Evolutionary conservation across 805 yeast genomes (phyloP).

Genomic region (Clavispora santaluciae): DNA sequence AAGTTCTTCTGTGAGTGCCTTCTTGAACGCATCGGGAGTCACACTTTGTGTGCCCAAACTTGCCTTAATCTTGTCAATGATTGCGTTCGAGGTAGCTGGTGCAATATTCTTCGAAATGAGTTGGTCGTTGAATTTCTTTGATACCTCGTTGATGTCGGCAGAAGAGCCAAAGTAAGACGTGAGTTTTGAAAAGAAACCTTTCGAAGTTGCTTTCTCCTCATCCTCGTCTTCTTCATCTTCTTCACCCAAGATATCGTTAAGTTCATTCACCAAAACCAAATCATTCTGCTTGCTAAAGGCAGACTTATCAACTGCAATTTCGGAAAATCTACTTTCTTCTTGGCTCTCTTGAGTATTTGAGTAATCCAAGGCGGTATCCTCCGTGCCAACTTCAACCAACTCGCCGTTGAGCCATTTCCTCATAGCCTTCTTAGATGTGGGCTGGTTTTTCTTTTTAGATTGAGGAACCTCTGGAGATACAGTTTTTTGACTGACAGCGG

Average conservation of each 20-base stretch:
- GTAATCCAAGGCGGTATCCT: conserved; percentile 27
- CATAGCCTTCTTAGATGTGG: conserved; percentile 29
- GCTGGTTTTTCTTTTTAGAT: conserved; percentile 6
- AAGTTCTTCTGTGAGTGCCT: conserved; percentile 58
- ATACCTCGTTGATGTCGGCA: conserved; percentile 54
- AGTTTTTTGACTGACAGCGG: not conserved
- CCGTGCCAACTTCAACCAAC: conserved; percentile 24
- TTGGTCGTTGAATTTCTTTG: conserved; percentile 66
- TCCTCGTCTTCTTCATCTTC: conserved; percentile 20
- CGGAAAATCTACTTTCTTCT: not conserved
- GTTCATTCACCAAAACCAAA: conserved; percentile 36
- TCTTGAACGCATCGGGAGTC: conserved; percentile 62
- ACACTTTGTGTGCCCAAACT: conserved; percentile 69
- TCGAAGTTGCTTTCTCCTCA: not conserved
- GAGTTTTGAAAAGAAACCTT: conserved; percentile 28
- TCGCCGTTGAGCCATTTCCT: conserved; percentile 41
- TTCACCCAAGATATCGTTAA: conserved; percentile 34
- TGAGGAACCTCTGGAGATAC: not conserved
- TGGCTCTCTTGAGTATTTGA: conserved; percentile 18
- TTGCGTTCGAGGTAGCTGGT: conserved; percentile 74
- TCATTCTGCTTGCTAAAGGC: conserved; percentile 36
- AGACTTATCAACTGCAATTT: conserved; percentile 21
- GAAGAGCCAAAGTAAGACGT: conserved; percentile 35
- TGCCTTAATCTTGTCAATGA: conserved; percentile 65
- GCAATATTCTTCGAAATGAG: conserved; percentile 85